phyloP scores from a whole-genome alignment of 129 eudicot genomes.

The Oenanthe sinensis region DNA sequence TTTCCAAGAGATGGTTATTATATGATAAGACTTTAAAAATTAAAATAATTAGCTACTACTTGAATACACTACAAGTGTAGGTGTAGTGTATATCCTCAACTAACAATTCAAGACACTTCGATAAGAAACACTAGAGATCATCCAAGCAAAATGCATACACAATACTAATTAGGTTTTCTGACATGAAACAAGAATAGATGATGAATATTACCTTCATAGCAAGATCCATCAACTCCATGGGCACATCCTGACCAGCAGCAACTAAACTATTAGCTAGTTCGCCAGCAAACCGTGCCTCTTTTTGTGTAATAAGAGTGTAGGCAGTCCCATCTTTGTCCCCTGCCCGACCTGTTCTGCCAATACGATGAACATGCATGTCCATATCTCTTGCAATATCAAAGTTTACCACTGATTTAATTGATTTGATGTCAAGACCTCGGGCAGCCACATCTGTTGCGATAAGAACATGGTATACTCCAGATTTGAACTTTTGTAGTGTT shows the following conservation, averaged over 20 bases:
- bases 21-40: not conserved
- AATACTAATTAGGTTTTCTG: not conserved
- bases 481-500: constrained; percentile 71
- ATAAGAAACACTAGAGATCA: not conserved
- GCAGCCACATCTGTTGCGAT: constrained; percentile 99
- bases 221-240: constrained; percentile 87
- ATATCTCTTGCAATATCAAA: constrained; percentile 95
- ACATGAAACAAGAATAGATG: not conserved
- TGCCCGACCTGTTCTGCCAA: constrained; percentile 99
- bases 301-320: constrained; percentile 83
- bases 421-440: constrained; percentile 96
- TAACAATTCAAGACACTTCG: not conserved
- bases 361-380: constrained; percentile 99
- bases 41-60: not conserved
- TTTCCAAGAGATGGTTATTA: not conserved
- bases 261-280: constrained; percentile 85
- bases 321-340: constrained; percentile 99
- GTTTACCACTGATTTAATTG: constrained; percentile 90
- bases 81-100: not conserved
- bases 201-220: constrained; percentile 91
- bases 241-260: constrained; percentile 96
- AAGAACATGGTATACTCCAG: constrained; percentile 80
- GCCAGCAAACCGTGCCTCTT: constrained; percentile 97
- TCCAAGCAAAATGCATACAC: constrained; percentile 6
- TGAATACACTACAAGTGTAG: not conserved